Percentiles rank a stretch among this genome's conserved stretches.
Evolutionary conservation across 768 basidiomycete genomes (phyloP).

Genomic region (Pleurotus tuber-regium): DNA sequence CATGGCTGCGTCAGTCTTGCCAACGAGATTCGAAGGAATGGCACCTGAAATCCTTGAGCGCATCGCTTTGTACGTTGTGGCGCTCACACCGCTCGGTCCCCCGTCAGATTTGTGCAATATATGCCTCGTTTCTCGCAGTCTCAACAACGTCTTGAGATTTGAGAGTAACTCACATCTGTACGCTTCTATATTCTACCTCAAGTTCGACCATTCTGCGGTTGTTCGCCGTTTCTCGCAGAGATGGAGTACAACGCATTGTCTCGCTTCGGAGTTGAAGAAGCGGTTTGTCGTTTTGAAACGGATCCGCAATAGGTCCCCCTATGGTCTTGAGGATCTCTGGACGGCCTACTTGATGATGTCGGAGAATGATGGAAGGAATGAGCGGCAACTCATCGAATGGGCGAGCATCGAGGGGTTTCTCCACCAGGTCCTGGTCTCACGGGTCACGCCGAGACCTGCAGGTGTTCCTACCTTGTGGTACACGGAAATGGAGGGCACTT

Average conservation of each 20-base stretch:
- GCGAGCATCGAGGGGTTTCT: constrained; percentile 21
- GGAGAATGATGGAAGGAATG: constrained; percentile 50
- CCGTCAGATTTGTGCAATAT: constrained; percentile 37
- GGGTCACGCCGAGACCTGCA: constrained; percentile 10
- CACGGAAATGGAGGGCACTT: constrained; percentile 31
- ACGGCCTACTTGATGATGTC: constrained; percentile 49
- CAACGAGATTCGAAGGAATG: constrained; percentile 18
- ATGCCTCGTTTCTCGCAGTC: constrained; percentile 32
- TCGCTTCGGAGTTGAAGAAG: constrained; percentile 42
- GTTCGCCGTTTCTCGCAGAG: constrained; percentile 33
- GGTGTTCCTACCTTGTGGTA: constrained; percentile 16
- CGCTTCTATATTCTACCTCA: constrained; percentile 40
- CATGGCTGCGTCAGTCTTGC: constrained; percentile 14
- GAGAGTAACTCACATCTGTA: constrained; percentile 36
- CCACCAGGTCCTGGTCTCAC: constrained; percentile 17
- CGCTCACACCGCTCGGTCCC: constrained; percentile 39
- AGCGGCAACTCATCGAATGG: constrained; percentile 39
- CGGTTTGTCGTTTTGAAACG: constrained; percentile 39
- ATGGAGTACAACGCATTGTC: constrained; percentile 33
- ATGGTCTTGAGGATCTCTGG: constrained; percentile 46
- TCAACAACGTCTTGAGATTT: constrained; percentile 34
- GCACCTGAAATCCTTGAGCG: constrained; percentile 33
- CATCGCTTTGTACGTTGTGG: constrained; percentile 39
- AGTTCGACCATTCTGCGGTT: constrained; percentile 42
- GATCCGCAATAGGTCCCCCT: constrained; percentile 30